Conservation (phyloP, 495 filamentous ascomycete species). For the Poronia punctata region DNA sequence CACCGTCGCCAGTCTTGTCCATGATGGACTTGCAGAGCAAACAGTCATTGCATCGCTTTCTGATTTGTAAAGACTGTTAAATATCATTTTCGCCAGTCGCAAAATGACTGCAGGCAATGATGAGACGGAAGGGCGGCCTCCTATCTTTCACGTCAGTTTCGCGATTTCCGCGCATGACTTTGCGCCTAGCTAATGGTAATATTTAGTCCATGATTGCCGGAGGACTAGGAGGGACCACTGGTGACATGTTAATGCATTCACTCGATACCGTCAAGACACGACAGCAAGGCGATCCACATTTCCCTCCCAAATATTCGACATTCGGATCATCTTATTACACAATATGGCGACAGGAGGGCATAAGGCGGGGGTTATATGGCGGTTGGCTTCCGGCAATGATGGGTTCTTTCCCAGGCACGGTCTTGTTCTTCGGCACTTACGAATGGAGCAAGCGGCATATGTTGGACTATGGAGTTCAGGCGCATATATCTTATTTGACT, state of each 20-base stretch:
- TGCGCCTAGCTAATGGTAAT: conserved; percentile 12
- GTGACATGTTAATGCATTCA: conserved; percentile 98
- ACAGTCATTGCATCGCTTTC: conserved; percentile 24
- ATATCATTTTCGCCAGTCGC: conserved; percentile 19
- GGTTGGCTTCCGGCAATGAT: conserved; percentile 83
- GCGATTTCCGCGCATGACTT: neutral
- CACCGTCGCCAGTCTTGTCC: conserved; percentile 14
- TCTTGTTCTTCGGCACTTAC: conserved; percentile 93
- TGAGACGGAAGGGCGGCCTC: conserved; percentile 37
- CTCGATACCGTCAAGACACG: conserved; percentile 98
- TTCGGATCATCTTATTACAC: conserved; percentile 83
- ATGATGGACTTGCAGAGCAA: conserved; percentile 33
- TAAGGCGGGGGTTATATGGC: conserved; percentile 83
- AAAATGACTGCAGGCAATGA: conserved; percentile 39
- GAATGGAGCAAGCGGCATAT: conserved; percentile 89
- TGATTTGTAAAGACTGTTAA: conserved; percentile 14
- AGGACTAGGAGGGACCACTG: conserved; percentile 80
- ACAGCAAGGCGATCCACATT: conserved; percentile 89
- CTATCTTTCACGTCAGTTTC: conserved; percentile 37
- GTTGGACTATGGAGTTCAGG: conserved; percentile 72
- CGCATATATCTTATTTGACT: conserved; percentile 74
- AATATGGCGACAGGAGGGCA: conserved; percentile 87
- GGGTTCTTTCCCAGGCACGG: conserved; percentile 88
- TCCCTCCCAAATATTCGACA: conserved; percentile 85
- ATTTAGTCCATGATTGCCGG: conserved; percentile 87